Base-by-base conservation (phyloP, 1,284 basidiomycete species). In the Puccinia horiana region DNA sequence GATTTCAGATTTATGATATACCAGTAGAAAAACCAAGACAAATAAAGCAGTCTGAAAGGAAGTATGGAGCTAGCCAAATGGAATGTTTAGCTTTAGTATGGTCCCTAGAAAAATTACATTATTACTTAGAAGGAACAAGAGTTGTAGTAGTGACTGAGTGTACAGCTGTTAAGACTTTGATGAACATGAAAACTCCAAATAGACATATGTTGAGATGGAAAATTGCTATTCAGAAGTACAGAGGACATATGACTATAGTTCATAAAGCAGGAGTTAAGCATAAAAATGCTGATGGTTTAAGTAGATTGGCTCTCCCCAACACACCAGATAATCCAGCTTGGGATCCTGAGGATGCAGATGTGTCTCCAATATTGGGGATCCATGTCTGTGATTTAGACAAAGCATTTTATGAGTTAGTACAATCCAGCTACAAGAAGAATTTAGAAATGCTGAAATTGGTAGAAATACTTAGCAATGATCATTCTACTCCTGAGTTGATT, bases 151-250 rank as follows among this genome's bases (percentile, higher is more conserved):
- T 63, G 2, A 69, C 65, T 42, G 65, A 69, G 20, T 69, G 65
- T 20, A 69, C 32, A 12, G 65, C 40, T 18, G 11, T 72, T 3
- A 72, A 49, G 49, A n/a, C 44, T 32, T 18, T 72, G 5, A 6
- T 72, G 11, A 72, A 72, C 26, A 47, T 72, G 44, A 72, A 72
- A 23, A 72, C 42, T 49, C 69, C 69, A 3, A 72, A 49, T 72
- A 47, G 69, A 44, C 40, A 72, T 72, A 72, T 72, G 40, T 18
- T 49, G 18, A 23, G 40, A 49, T 49, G n/a, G 40, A 18, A 47
- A 18, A 49, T 29, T 26, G 44, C 44, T 32, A 72, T 47, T 16
- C 44, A 69, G 42, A 8, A 42, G 11, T 37, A 42, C 11, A 40
- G 65, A 44, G 32, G 65, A 20, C 5, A n/a, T 11, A 37, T 69